phyloP scores from a whole-genome alignment of 2,329 filamentous ascomycete species.

The Phyllosticta citrichinensis region DNA sequence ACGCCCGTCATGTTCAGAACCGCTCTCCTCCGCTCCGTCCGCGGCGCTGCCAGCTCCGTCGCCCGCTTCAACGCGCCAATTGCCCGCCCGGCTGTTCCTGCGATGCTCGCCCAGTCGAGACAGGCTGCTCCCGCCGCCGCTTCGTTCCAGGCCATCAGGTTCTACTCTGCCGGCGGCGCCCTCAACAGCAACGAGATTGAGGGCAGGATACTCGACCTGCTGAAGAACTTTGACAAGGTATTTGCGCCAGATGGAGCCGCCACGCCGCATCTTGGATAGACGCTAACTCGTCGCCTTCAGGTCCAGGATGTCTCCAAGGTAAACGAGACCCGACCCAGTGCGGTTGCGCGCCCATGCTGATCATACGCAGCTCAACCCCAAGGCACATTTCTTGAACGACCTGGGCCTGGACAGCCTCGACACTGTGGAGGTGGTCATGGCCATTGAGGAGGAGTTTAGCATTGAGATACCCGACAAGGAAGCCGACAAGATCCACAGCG shows the following conservation, averaged over 20 bases:
- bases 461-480: constrained; percentile 98
- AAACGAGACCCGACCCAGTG: constrained; percentile 16
- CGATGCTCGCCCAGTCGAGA: constrained; percentile 51
- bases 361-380: constrained; percentile 59
- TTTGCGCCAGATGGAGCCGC: constrained; percentile 14
- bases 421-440: constrained; percentile 99
- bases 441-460: constrained; percentile 94
- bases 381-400: constrained; percentile 92
- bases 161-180: constrained; percentile 74
- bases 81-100: constrained; percentile 51
- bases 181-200: constrained; percentile 78
- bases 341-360: constrained; percentile 16
- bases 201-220: constrained; percentile 80
- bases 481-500: constrained; percentile 85
- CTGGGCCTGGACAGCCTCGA: constrained; percentile 95
- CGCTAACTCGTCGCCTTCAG: constrained; percentile 34
- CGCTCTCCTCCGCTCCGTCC: constrained; percentile 68
- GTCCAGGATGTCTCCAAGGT: constrained; percentile 53
- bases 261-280: constrained; percentile 5
- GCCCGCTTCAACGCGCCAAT: constrained; percentile 36
- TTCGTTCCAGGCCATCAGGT: constrained; percentile 60
- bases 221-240: constrained; percentile 98
- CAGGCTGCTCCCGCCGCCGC: constrained; percentile 49
- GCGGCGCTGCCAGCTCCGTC: constrained; percentile 36
- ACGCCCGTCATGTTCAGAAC: constrained; percentile 72